A percentile compares a stretch with the other conserved stretches of the same genome.
Evolutionary conservation across 2,329 filamentous ascomycete species (phyloP).

Genomic region (Arthrinium phaeospermum): DNA sequence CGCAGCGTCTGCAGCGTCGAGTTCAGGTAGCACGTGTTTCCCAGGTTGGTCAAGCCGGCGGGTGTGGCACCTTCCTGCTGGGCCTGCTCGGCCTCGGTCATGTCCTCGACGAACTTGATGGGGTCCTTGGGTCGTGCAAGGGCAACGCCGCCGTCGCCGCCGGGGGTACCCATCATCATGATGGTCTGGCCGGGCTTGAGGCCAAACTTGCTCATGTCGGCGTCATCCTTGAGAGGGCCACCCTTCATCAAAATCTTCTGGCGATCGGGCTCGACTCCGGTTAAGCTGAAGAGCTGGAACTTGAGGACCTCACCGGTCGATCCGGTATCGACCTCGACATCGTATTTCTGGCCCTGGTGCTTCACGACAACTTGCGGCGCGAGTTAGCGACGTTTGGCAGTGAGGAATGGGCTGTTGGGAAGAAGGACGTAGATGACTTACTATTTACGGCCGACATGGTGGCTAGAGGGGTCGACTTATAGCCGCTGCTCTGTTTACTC

Average conservation of each 20-base stretch:
- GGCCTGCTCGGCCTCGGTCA: constrained; percentile 92
- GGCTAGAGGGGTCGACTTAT: constrained; percentile 11
- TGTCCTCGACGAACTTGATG: constrained; percentile 92
- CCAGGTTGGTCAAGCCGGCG: constrained; percentile 86
- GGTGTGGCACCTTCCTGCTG: constrained; percentile 83
- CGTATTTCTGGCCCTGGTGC: constrained; percentile 93
- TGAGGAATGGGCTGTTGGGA: not conserved
- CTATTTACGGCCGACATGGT: constrained; percentile 38
- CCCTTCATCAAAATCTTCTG: constrained; percentile 97
- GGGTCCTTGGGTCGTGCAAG: constrained; percentile 78
- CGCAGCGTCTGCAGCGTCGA: constrained; percentile 92
- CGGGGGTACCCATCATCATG: constrained; percentile 96
- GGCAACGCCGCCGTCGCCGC: constrained; percentile 62
- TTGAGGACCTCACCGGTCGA: constrained; percentile 93
- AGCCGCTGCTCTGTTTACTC: constrained; percentile 3
- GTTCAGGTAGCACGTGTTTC: constrained; percentile 99
- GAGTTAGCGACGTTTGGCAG: constrained; percentile 30
- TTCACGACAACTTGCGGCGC: constrained; percentile 78
- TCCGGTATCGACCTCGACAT: constrained; percentile 86
- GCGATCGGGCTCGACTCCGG: constrained; percentile 92
- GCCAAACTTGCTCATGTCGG: constrained; percentile 80
- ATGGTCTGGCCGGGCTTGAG: constrained; percentile 86
- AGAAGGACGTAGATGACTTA: constrained; percentile 24
- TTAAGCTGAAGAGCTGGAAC: constrained; percentile 92
- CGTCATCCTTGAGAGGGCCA: constrained; percentile 94